Percentiles rank a stretch among this genome's conserved stretches.
phyloP scores from a whole-genome alignment of 768 basidiomycete genomes.

The Xerocomus spinulosus region DNA sequence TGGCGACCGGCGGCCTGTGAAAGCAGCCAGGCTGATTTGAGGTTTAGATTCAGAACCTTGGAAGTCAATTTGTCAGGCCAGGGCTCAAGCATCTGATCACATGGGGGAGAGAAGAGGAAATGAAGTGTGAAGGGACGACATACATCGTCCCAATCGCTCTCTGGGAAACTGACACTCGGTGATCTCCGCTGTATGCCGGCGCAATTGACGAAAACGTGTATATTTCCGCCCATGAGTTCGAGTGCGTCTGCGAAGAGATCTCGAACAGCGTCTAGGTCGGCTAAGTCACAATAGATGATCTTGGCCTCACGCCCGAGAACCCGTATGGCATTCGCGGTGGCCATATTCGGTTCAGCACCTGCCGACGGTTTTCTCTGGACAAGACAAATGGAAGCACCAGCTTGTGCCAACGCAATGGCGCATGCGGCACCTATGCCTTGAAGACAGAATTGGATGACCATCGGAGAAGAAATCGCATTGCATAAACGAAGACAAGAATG shows the following conservation, averaged over 20 bases:
- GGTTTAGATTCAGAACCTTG: slow-evolving; percentile 81
- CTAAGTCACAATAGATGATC: slow-evolving; percentile 55
- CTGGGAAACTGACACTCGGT: slow-evolving; percentile 60
- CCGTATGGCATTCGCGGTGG: slow-evolving; percentile 35
- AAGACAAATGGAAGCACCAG: slow-evolving; percentile 48
- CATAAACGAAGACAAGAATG: slow-evolving; percentile 9
- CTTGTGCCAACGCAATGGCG: slow-evolving; percentile 51
- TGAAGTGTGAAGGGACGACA: slow-evolving; percentile 33
- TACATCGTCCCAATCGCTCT: slow-evolving; percentile 70
- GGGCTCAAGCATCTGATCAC: slow-evolving; percentile 7
- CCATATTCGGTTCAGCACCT: slow-evolving; percentile 31
- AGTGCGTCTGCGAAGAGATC: slow-evolving; percentile 47
- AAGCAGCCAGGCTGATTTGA: slow-evolving; percentile 83
- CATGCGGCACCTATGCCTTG: slow-evolving; percentile 54
- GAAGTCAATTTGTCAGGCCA: slow-evolving; percentile 9
- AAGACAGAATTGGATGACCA: slow-evolving; percentile 9
- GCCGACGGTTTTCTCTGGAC: slow-evolving; percentile 42
- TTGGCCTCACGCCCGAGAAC: slow-evolving; percentile 33
- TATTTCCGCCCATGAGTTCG: slow-evolving; percentile 43
- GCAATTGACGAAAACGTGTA: slow-evolving; percentile 69
- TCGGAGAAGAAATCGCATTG: slow-evolving; percentile 10
- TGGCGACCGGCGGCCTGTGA: slow-evolving; percentile 84
- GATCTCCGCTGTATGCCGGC: slow-evolving; percentile 58
- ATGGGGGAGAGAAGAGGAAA: slow-evolving; percentile 7
- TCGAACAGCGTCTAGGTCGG: slow-evolving; percentile 45